These are phyloP conservation scores for Inosperma sp. DNA, from an alignment of 768 basidiomycete genomes.

Conservation along the genomic window DNA sequence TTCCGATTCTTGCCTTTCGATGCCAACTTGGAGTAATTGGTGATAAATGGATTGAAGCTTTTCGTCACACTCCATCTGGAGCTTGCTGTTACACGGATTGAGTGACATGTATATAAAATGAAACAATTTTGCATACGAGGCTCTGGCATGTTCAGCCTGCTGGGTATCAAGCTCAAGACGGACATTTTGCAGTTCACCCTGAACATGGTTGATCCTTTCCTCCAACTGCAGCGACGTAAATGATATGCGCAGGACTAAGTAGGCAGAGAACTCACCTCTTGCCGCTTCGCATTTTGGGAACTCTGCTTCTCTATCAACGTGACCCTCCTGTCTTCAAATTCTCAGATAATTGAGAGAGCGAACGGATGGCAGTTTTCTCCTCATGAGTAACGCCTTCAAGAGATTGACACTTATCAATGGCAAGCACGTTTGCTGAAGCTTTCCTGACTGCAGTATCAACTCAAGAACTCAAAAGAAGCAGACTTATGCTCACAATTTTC, in stretches of 20 bases:
- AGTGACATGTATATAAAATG: not conserved
- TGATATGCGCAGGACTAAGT: too few relatives aligned
- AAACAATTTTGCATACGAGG: slow-evolving; percentile 50
- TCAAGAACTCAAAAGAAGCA: not conserved
- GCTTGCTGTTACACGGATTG: slow-evolving; percentile 50
- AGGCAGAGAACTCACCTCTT: slow-evolving; percentile 49
- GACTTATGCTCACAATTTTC: slow-evolving; percentile 54
- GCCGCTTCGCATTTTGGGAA: slow-evolving; percentile 45
- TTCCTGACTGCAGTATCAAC: slow-evolving; percentile 50
- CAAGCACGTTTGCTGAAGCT: slow-evolving; percentile 69
- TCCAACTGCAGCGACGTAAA: slow-evolving; percentile 56
- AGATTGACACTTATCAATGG: slow-evolving; percentile 82
- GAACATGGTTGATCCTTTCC: slow-evolving; percentile 49
- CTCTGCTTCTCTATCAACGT: slow-evolving; percentile 53
- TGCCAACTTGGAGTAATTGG: slow-evolving; percentile 84
- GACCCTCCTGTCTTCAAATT: slow-evolving; percentile 52
- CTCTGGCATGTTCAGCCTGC: slow-evolving; percentile 75
- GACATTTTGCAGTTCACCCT: slow-evolving; percentile 56
- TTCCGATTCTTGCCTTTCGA: slow-evolving; percentile 84
- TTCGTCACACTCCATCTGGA: slow-evolving; percentile 89
- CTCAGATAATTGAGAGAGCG: slow-evolving; percentile 58
- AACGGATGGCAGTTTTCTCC: slow-evolving; percentile 66
- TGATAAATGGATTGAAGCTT: slow-evolving; percentile 78
- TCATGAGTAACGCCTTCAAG: slow-evolving; percentile 79
- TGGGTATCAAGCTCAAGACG: slow-evolving; percentile 82